phyloP scores from a whole-genome alignment of 2,329 filamentous ascomycete species.

The Mariannaea sp. region DNA sequence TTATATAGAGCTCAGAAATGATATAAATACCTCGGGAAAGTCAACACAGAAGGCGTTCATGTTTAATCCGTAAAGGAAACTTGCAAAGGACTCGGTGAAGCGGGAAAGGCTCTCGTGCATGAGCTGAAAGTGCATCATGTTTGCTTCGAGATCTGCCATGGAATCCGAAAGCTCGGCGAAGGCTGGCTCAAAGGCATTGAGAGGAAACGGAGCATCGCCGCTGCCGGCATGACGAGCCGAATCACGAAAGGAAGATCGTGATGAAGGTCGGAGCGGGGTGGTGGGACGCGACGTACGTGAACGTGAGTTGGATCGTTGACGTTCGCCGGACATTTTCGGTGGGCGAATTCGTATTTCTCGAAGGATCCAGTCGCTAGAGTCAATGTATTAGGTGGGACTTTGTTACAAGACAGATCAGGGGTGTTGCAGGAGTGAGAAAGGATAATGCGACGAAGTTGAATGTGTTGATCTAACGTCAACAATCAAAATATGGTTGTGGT shows the following conservation, averaged over 20 bases:
- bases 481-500: background rate
- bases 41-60: conserved; percentile 99
- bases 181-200: conserved; percentile 83
- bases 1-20: background rate
- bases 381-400: too few species aligned
- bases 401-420: too few species aligned
- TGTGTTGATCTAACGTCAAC: background rate
- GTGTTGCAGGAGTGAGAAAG: too few species aligned
- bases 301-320: conserved; percentile 61
- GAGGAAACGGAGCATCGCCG: conserved; percentile 64
- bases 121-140: conserved; percentile 95
- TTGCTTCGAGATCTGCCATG: conserved; percentile 94
- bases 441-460: too few species aligned
- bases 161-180: conserved; percentile 94
- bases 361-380: background rate
- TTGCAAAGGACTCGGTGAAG: conserved; percentile 95
- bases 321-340: conserved; percentile 36
- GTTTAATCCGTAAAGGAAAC: conserved; percentile 93
- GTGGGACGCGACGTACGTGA: conserved; percentile 77
- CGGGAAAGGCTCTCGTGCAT: conserved; percentile 94
- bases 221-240: conserved; percentile 63
- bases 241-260: conserved; percentile 84
- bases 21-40: conserved; percentile 77
- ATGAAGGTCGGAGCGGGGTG: conserved; percentile 88
- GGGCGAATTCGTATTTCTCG: background rate